A percentile compares a stretch with the other conserved stretches of the same genome.
phyloP scores from a whole-genome alignment of 257 asterid genomes.

The Cordia subcordata region DNA sequence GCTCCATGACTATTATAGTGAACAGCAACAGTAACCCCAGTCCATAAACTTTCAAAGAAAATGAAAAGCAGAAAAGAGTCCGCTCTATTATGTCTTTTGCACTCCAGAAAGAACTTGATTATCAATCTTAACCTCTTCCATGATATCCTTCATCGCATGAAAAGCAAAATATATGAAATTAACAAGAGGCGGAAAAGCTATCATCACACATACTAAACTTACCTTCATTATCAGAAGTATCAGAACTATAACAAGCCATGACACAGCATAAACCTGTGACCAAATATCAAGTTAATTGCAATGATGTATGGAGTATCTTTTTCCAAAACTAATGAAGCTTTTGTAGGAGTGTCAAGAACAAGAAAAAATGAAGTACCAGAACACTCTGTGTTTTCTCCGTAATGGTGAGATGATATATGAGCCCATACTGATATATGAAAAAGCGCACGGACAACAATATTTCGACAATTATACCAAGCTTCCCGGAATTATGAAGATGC shows the following conservation, averaged over 20 bases:
- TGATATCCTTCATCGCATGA: background rate
- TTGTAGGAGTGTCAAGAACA: background rate
- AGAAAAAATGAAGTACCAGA: slow-evolving; percentile 39
- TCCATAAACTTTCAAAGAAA: background rate
- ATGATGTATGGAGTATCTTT: background rate
- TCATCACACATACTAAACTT: slow-evolving; percentile 9
- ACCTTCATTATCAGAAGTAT: slow-evolving; percentile 73
- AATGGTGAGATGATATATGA: slow-evolving; percentile 80
- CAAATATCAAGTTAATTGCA: slow-evolving; percentile 2
- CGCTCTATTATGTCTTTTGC: too few relatives aligned
- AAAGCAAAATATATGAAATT: background rate
- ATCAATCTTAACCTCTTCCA: background rate
- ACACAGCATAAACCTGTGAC: slow-evolving; percentile 68
- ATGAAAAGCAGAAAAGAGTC: too few relatives aligned
- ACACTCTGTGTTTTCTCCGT: slow-evolving; percentile 34
- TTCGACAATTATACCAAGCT: slow-evolving; percentile 65
- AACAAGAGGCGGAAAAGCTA: background rate
- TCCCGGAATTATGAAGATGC: slow-evolving; percentile 73
- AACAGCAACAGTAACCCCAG: too few relatives aligned
- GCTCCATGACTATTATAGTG: too few relatives aligned
- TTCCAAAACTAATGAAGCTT: background rate
- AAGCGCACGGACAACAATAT: slow-evolving; percentile 78
- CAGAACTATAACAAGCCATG: slow-evolving; percentile 75
- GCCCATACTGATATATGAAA: slow-evolving; percentile 81
- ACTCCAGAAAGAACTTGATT: too few relatives aligned